Evolutionary conservation across 805 yeast species (phyloP).

Genomic region (Kregervanrija fluxuum): DNA sequence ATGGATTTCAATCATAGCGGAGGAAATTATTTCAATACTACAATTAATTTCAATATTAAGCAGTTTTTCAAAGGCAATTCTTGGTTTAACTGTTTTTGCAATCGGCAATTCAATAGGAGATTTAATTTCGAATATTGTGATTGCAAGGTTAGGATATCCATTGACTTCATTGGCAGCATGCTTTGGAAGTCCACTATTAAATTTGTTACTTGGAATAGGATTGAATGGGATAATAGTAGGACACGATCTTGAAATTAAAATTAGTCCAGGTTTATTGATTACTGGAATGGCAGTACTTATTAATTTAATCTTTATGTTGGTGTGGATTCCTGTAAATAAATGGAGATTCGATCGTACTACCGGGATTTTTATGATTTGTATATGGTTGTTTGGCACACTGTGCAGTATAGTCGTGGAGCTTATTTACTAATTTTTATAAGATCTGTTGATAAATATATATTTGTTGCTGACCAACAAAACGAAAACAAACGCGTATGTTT

Average conservation of each 20-base stretch:
- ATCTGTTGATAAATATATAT: slow-evolving; percentile 1
- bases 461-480: not conserved
- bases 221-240: slow-evolving; percentile 52
- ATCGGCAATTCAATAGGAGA: slow-evolving; percentile 93
- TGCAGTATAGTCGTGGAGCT: not conserved
- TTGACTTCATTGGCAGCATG: slow-evolving; percentile 94
- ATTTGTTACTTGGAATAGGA: slow-evolving; percentile 75
- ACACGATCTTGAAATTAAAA: slow-evolving; percentile 19
- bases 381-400: slow-evolving; percentile 32
- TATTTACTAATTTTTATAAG: not conserved
- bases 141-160: slow-evolving; percentile 76
- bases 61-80: slow-evolving; percentile 63
- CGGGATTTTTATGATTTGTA: slow-evolving; percentile 32
- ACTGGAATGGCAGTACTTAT: slow-evolving; percentile 35
- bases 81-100: slow-evolving; percentile 86
- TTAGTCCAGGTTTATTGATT: slow-evolving; percentile 34
- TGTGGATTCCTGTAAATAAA: slow-evolving; percentile 32
- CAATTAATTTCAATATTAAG: slow-evolving; percentile 53
- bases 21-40: slow-evolving; percentile 59
- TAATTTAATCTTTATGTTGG: slow-evolving; percentile 28
- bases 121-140: slow-evolving; percentile 70
- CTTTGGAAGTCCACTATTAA: slow-evolving; percentile 84
- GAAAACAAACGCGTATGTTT: not conserved
- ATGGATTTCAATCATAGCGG: slow-evolving; percentile 65
- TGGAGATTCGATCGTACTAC: slow-evolving; percentile 35